Percentiles rank a stretch among this genome's conserved stretches.
phyloP scores from a whole-genome alignment of 2,329 filamentous ascomycete species.

The Penicillium brevicompactum region DNA sequence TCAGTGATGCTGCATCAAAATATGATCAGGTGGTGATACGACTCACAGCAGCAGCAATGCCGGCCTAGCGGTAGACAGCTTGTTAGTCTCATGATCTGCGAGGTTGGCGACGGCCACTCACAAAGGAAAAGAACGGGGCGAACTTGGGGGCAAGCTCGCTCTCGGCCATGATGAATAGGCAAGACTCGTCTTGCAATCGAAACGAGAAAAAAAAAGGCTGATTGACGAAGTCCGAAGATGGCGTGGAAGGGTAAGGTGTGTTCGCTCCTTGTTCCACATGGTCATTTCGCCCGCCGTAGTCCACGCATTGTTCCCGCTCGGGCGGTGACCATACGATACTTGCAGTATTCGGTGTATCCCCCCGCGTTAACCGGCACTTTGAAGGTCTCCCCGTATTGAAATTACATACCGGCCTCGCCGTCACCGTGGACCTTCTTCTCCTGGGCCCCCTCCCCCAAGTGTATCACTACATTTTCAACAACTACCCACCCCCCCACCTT shows the following conservation, averaged over 20 bases:
- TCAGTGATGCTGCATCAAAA: constrained; percentile 25
- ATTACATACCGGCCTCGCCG: constrained; percentile 25
- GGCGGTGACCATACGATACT: constrained; percentile 23
- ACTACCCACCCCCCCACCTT: constrained; percentile 14
- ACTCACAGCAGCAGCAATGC: constrained; percentile 53
- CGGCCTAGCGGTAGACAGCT: constrained; percentile 39
- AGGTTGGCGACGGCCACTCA: constrained; percentile 41
- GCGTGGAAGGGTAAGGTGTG: constrained; percentile 5
- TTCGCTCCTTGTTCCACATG: constrained; percentile 21
- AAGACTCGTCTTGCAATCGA: background rate
- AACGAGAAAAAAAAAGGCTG: background rate
- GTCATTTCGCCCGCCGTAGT: constrained; percentile 28
- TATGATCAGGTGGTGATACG: background rate
- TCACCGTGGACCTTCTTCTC: constrained; percentile 20
- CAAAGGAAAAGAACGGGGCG: constrained; percentile 70
- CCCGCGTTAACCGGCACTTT: background rate
- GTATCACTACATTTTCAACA: constrained; percentile 29
- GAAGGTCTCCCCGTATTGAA: constrained; percentile 10
- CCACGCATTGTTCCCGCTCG: constrained; percentile 11
- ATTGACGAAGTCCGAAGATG: constrained; percentile 7
- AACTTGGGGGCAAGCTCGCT: constrained; percentile 63
- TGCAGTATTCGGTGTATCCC: background rate
- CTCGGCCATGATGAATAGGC: constrained; percentile 42
- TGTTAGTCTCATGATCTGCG: constrained; percentile 26
- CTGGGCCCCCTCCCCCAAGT: constrained; percentile 21